A percentile compares a stretch with the other conserved stretches of the same genome.
These are phyloP conservation scores for Xylariaceae sp. DNA, from an alignment of 2,329 filamentous ascomycete species.

Conservation along the genomic window DNA sequence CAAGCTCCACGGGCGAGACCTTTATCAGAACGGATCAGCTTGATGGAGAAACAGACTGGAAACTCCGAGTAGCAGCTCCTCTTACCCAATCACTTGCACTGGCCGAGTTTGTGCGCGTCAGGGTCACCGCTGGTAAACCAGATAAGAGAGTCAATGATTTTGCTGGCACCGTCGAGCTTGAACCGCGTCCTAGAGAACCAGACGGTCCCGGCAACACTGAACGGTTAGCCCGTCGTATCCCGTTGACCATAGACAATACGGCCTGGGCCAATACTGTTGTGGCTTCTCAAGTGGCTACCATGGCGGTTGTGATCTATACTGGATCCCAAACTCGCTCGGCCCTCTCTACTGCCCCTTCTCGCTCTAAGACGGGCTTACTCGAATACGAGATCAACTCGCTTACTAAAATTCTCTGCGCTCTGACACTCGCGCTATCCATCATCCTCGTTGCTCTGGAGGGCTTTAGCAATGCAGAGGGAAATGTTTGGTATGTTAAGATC, in stretches of 20 bases:
- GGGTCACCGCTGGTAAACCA: constrained; percentile 80
- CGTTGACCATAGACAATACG: constrained; percentile 91
- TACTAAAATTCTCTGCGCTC: constrained; percentile 88
- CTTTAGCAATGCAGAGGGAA: constrained; percentile 63
- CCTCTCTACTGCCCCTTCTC: constrained; percentile 83
- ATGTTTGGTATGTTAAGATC: constrained; percentile 90
- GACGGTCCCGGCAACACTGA: constrained; percentile 47
- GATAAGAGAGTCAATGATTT: constrained; percentile 96
- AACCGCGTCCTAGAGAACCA: constrained; percentile 47
- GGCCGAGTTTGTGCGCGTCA: constrained; percentile 65
- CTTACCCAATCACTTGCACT: constrained; percentile 75
- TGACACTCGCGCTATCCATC: constrained; percentile 83
- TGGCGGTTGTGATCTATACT: constrained; percentile 91
- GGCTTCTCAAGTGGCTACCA: constrained; percentile 82
- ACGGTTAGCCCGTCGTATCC: too few relatives aligned
- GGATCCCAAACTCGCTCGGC: constrained; percentile 91
- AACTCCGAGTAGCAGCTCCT: constrained; percentile 81
- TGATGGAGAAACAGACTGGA: constrained; percentile 98
- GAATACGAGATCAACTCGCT: constrained; percentile 97
- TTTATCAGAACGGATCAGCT: constrained; percentile 97
- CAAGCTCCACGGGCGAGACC: constrained; percentile 68
- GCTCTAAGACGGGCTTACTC: constrained; percentile 88
- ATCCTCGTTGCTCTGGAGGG: constrained; percentile 84
- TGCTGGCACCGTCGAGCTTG: constrained; percentile 77
- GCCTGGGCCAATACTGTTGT: constrained; percentile 98